phyloP scores from a whole-genome alignment of 2,329 filamentous ascomycete species.

The Curvularia sp. region DNA sequence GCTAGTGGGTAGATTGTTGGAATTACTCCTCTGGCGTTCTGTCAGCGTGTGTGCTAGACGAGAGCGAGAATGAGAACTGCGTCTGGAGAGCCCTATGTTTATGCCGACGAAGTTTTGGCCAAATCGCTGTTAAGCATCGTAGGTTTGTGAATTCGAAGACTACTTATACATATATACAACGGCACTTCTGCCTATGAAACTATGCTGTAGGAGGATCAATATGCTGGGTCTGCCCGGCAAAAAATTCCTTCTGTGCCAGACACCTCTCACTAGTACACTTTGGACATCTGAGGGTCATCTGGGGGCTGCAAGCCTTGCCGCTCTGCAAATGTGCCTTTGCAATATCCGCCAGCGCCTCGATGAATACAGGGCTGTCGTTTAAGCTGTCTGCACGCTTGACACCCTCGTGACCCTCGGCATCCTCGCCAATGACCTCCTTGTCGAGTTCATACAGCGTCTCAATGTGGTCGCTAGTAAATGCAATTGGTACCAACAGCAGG shows the following conservation, averaged over 20 bases:
- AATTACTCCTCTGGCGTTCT: background rate
- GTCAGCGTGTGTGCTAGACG: background rate
- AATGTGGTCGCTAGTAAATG: constrained; percentile 98
- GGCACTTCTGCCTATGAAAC: background rate
- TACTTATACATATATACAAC: constrained; percentile 1
- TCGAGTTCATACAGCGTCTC: constrained; percentile 96
- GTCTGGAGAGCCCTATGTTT: background rate
- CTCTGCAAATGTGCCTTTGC: constrained; percentile 79
- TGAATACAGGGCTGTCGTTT: constrained; percentile 91
- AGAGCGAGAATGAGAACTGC: no score
- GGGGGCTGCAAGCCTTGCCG: constrained; percentile 74
- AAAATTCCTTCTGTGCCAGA: constrained; percentile 75
- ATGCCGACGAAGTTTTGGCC: background rate
- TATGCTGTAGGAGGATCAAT: constrained; percentile 18
- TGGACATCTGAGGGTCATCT: constrained; percentile 91
- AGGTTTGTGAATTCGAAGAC: background rate
- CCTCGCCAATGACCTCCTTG: constrained; percentile 89
- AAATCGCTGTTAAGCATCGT: background rate
- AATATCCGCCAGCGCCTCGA: constrained; percentile 85
- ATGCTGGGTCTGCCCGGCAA: constrained; percentile 56
- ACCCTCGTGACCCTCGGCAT: constrained; percentile 61
- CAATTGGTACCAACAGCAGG: constrained; percentile 89
- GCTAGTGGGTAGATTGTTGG: background rate
- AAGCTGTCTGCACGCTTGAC: constrained; percentile 90
- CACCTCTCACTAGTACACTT: constrained; percentile 92